Evolutionary conservation across 768 basidiomycete genomes (phyloP), one percentile per base, ranked within the genome.

Genomic region (Lentinula sp.): DNA sequence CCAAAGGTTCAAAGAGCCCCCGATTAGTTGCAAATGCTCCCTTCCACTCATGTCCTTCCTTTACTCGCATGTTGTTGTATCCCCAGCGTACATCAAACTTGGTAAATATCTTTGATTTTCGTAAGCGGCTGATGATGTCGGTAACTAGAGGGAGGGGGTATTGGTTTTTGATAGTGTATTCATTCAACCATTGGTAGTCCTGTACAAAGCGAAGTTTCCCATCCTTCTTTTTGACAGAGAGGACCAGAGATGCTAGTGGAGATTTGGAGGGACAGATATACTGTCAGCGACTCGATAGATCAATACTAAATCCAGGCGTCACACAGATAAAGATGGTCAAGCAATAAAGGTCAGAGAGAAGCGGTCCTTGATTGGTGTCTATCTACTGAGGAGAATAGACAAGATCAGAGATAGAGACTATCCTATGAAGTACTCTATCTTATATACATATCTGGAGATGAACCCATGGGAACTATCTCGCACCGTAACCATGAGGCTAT

Each of bases 41-140:
- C 63, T 81, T 81, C 73, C 72, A 75, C 62, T 79, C 69, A 60
- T 80, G 71, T 4, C 77, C 78, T 37, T 74, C 46, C 10, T 37
- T 11, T 11, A 37, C 35, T 3, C 35, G 10, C 6, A 37, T 16
- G 32, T 54, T n/a, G 35, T 8, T 16, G 34, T 45, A 57, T 34
- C 55, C 21, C 21, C 21, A 21, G 21, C 1, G 21, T 21, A 21
- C 21, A 21, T 21, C 21, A 1, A 21, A 21, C 16, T 21, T 21
- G 21, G 21, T 21, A 21, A 21, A 21, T 23, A 23, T 23, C 23
- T 23, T 23, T 3, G 23, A 23, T 23, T 23, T 23, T 23, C 23
- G 23, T 23, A 23, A 3, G 23, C 65, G 63, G 51, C 72, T 63
- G 15, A 77, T 60, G 2, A 76, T 54, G n/a, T 76, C 69, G 1